These are phyloP conservation scores for Eucalyptus curtisii DNA, from an alignment of 345 rosid genomes.

Conservation along the genomic window DNA sequence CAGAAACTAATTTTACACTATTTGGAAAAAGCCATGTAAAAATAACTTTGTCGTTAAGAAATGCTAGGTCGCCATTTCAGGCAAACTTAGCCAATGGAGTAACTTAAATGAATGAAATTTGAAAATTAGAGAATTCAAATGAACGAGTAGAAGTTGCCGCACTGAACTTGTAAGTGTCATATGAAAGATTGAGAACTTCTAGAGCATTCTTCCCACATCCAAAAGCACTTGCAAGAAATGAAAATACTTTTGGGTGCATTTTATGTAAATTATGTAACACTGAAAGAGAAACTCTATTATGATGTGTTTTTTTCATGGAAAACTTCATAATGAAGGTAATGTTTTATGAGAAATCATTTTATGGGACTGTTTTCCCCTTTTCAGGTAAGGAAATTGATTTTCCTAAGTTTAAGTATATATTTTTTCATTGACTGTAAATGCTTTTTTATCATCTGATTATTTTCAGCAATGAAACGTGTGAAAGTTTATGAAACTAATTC, in stretches of 20 bases:
- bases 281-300: neutral
- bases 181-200: neutral
- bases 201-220: neutral
- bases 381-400: neutral
- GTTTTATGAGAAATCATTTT: neutral
- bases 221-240: neutral
- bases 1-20: neutral
- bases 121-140: neutral
- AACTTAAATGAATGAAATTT: neutral
- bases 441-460: neutral
- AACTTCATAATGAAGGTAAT: neutral
- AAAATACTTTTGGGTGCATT: neutral
- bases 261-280: neutral
- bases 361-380: neutral
- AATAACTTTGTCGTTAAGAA: neutral
- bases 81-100: neutral
- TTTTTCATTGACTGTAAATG: neutral
- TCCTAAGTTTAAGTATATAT: neutral
- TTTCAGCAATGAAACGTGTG: neutral
- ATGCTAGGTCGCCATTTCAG: neutral
- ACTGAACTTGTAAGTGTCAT: neutral
- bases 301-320: neutral
- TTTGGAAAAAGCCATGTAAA: neutral
- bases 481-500: neutral
- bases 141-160: neutral